Evolutionary conservation across 495 filamentous ascomycete species (phyloP).

Genomic region (Achaetomiella virescens): DNA sequence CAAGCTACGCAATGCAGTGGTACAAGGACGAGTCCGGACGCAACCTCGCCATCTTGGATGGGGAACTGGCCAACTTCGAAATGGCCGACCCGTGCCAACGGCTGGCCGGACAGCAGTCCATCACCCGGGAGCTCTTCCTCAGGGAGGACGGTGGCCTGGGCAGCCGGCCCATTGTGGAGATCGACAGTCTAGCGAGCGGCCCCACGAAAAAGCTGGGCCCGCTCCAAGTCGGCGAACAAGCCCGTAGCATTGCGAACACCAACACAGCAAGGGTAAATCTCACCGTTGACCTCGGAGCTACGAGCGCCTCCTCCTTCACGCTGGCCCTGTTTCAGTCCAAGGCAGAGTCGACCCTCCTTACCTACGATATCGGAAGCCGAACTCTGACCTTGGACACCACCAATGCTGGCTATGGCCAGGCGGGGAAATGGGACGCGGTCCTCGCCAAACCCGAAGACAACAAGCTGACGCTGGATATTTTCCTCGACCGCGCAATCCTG

Average conservation of each 20-base stretch:
- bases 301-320: constrained; percentile 1
- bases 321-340: neutral
- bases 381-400: neutral
- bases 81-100: neutral
- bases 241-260: neutral
- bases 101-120: constrained; percentile 3
- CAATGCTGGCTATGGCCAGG: constrained; percentile 1
- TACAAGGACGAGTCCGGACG: constrained; percentile 4
- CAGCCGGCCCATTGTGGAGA: constrained; percentile 1
- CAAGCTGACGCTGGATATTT: neutral
- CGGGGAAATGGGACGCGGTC: constrained; percentile 1
- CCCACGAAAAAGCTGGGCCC: neutral
- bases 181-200: neutral
- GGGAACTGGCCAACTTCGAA: neutral
- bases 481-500: neutral
- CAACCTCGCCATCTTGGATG: constrained; percentile 4
- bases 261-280: constrained; percentile 1
- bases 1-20: constrained; percentile 5
- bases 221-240: neutral
- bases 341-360: neutral
- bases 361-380: neutral
- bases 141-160: neutral
- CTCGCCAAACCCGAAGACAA: neutral
- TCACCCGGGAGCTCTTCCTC: constrained; percentile 5
- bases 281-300: neutral